Conservation (phyloP, 169 alveolate genomes). For the Plasmodium billcollinsi region DNA sequence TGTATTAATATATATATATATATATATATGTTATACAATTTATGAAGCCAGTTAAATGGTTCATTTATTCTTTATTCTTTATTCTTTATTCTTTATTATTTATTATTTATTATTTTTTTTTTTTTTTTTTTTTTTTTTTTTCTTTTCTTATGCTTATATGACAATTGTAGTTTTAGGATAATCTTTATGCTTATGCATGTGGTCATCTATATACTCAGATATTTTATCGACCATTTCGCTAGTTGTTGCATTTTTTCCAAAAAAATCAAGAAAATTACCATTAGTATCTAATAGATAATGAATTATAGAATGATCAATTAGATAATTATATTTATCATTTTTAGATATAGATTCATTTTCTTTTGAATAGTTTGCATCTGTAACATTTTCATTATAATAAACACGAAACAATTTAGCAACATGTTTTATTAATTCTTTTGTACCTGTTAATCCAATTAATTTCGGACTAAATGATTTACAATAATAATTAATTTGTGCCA, state of each 20-base stretch:
- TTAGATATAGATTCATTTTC: slow-evolving; percentile 63
- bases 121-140: not conserved
- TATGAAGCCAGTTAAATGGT: not conserved
- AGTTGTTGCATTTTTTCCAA: slow-evolving; percentile 90
- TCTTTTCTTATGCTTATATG: not conserved
- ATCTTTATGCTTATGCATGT: not conserved
- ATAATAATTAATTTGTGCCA: slow-evolving; percentile 78
- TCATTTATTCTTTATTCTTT: too few species aligned
- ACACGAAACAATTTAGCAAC: slow-evolving; percentile 85
- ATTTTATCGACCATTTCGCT: slow-evolving; percentile 84
- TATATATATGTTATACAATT: too few species aligned
- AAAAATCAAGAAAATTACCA: slow-evolving; percentile 92
- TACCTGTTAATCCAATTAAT: slow-evolving; percentile 85
- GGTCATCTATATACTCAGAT: slow-evolving; percentile 51
- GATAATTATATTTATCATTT: slow-evolving; percentile 83
- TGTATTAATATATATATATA: too few species aligned
- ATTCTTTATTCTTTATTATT: not conserved
- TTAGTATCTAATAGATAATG: slow-evolving; percentile 89
- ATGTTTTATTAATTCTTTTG: slow-evolving; percentile 79
- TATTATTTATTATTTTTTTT: too few species aligned
- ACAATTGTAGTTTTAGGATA: too few species aligned
- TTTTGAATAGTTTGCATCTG: not conserved
- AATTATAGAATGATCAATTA: slow-evolving; percentile 92
- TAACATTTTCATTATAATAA: slow-evolving; percentile 77
- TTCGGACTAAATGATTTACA: slow-evolving; percentile 81